Base-by-base conservation (phyloP, 768 basidiomycete species). In the Boletus subcaerulescens region DNA sequence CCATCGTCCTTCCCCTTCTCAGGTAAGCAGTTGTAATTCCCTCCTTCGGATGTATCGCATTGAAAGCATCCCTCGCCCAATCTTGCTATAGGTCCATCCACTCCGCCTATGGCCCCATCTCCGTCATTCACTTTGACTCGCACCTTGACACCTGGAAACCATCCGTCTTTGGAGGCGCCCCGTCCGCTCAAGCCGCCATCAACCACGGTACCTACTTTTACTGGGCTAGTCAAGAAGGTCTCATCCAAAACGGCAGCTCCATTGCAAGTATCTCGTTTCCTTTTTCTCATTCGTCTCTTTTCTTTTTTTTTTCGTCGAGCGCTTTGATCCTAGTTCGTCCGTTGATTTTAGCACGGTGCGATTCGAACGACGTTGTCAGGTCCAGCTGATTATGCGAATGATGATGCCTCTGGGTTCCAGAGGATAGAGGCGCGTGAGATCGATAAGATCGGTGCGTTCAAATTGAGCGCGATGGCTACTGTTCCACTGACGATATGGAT, bases 121-220 rank as follows among this genome's bases (percentile, higher is more conserved):
- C 84, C 31, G 87, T 90, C 46, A 90, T 93, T 48, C 92, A 93
- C 70, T 92, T 93, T 65, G 92, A 93, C 68, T 87, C 88, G 32
- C 89, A 93, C 71, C 79, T 91, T 35, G 86, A 89, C 63, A 89
- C 86, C 12, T 89, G 87, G 87, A 87, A 85, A 63, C 86, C 87
- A 5, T 75, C 80, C 32, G 83, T 87, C 11, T 89, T 89, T 63
- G 88, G 88, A 22, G 86, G 86, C 11, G 83, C 87, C 4, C 87
- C 86, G 4, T 85, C 85, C 26, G 76, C 78, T 1, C 85, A 85
- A 53, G 87, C 86, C 0, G 83, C 84, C 20, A 84, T 94, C 59
- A 93, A 89, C 56, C 92, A 94, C 56, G 92, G 91, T 13, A 91
- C 89, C 3, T 93, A 93, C 74, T 94, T 94, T 71, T 93, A 91